Evolutionary conservation across 129 eudicot genomes (phyloP).

Genomic region (Kitagawia praeruptora): DNA sequence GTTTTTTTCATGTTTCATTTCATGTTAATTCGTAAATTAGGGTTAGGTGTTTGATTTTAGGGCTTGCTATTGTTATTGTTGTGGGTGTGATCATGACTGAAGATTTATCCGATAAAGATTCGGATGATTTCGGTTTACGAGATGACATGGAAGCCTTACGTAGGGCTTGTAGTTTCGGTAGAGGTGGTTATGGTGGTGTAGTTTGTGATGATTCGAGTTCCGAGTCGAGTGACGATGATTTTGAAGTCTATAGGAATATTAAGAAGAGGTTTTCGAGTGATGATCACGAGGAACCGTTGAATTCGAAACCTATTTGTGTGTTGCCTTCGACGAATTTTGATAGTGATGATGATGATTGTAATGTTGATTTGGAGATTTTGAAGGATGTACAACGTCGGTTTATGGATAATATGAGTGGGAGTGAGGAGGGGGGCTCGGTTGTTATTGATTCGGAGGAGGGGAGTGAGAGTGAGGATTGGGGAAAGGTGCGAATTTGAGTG

Average conservation of each 20-base stretch:
- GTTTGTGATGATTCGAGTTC: background rate
- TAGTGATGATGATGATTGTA: slow-evolving; percentile 26
- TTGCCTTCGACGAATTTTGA: slow-evolving; percentile 30
- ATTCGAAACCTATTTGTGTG: slow-evolving; percentile 36
- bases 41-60: too few relatives aligned
- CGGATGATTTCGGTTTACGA: slow-evolving; percentile 33
- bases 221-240: too few relatives aligned
- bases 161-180: slow-evolving; percentile 39
- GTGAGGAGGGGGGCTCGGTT: too few relatives aligned
- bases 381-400: too few relatives aligned
- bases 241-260: slow-evolving; percentile 31
- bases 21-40: too few relatives aligned
- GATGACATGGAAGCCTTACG: slow-evolving; percentile 61
- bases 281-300: slow-evolving; percentile 16
- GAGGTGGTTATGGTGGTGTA: slow-evolving; percentile 12
- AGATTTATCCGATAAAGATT: slow-evolving; percentile 29
- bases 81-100: background rate
- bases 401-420: too few relatives aligned
- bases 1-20: too few relatives aligned
- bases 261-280: slow-evolving; percentile 30
- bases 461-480: too few relatives aligned
- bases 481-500: too few relatives aligned
- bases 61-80: too few relatives aligned
- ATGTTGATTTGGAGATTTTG: too few relatives aligned
- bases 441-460: too few relatives aligned